Evolutionary conservation across 768 basidiomycete genomes (phyloP).

Genomic region (Melanogaster broomeanus): DNA sequence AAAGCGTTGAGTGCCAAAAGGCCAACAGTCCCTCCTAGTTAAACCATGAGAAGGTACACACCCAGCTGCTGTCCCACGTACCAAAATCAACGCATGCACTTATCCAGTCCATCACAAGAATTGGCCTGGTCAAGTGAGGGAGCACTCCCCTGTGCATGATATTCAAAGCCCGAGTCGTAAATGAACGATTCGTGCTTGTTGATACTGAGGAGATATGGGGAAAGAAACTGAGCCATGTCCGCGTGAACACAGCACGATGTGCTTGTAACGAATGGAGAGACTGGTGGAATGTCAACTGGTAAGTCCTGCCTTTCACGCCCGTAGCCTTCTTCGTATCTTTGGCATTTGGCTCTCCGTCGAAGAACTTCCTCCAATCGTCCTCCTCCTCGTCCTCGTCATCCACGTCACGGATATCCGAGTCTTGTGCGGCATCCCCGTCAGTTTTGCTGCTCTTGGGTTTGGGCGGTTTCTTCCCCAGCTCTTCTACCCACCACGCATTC

Average conservation of each 20-base stretch:
- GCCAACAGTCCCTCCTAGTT: constrained; percentile 76
- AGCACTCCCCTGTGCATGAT: constrained; percentile 83
- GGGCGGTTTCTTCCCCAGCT: constrained; percentile 59
- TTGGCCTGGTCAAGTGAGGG: constrained; percentile 77
- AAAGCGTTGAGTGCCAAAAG: constrained; percentile 89
- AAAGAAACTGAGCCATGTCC: constrained; percentile 75
- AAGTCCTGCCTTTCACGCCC: constrained; percentile 47
- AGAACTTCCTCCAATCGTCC: constrained; percentile 74
- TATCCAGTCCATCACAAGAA: constrained; percentile 92
- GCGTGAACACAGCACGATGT: constrained; percentile 80
- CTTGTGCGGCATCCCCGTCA: constrained; percentile 37
- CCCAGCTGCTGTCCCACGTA: constrained; percentile 30
- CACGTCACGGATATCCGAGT: constrained; percentile 34
- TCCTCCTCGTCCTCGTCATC: constrained; percentile 45
- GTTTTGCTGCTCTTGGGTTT: constrained; percentile 47
- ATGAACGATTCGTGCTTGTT: constrained; percentile 29
- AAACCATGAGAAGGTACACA: constrained; percentile 1
- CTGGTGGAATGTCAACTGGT: constrained; percentile 73
- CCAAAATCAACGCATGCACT: constrained; percentile 82
- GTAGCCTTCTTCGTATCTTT: constrained; percentile 38
- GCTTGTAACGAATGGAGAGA: constrained; percentile 74
- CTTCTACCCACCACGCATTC: constrained; percentile 78
- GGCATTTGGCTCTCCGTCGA: constrained; percentile 59
- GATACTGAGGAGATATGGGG: constrained; percentile 52
- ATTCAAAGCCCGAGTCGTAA: constrained; percentile 63